Base-by-base conservation (phyloP, 306 rosid genomes). In the Gynostemma pentaphyllum region DNA sequence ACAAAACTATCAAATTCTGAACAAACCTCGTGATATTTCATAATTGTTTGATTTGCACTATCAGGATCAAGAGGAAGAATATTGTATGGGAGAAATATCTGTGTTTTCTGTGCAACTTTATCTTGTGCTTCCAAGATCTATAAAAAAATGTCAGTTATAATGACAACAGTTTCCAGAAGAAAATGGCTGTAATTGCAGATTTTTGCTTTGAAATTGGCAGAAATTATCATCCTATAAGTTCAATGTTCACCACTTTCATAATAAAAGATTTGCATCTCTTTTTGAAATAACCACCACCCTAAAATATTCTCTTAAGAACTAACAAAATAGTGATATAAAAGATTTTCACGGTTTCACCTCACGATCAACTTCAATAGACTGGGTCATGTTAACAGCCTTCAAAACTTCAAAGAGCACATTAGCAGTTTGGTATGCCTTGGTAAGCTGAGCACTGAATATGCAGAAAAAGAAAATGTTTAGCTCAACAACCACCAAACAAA, bases 11-110 rank as follows among this genome's bases (percentile, higher is more conserved):
- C 54, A 72, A 52, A 36, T 44, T 57, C 56, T 42, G 12, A 73
- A 26, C 64, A 8, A 75, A 88, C 98, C 98, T 88, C 98, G 9
- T 95, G 96, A 59, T 83, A 88, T 79, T 71, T 86, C 98, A 88
- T 92, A 74, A 92, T 86, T 42, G 98, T 89, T 76, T 92, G 98
- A 69, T 83, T 82, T 63, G 84, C 86, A 79, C 98, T 92, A 66
- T 92, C 98, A 70, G 95, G 98, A 82, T 92, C 96, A 65, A 92
- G 95, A 50, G 98, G 98, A 82, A 92, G 98, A 82, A 92, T 92
- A 75, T 92, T 92, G 80, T 77, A 92, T 26, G 98, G 96, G 63
- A 85, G 90, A 69, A 76, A 82, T n/a, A 88, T 83, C 85, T 88
- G 86, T 24, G 96, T 86, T 80, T 92, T 92, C 79, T 88, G 95